A percentile compares a stretch with the other conserved stretches of the same genome.
Evolutionary conservation across 257 asterid genomes (phyloP).

Genomic region (Solanum tacnaense): DNA sequence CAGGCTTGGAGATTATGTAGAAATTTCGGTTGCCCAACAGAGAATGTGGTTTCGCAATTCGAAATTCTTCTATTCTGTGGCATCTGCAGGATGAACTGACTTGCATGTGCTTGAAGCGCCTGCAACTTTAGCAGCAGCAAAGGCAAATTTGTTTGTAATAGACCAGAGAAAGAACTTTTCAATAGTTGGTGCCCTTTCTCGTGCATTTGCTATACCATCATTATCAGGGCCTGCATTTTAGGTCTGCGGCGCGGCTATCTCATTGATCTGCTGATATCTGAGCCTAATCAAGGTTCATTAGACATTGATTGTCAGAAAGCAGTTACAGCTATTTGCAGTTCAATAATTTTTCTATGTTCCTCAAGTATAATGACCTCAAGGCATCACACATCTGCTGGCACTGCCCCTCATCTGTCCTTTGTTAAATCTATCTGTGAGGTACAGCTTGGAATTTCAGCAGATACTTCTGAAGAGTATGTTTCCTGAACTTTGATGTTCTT

Average conservation of each 20-base stretch:
- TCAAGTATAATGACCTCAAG: conserved; percentile 21
- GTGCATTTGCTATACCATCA: conserved; percentile 60
- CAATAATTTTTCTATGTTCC: conserved; percentile 21
- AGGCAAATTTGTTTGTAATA: conserved; percentile 44
- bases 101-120: conserved; percentile 39
- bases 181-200: conserved; percentile 57
- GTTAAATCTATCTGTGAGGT: conserved; percentile 39
- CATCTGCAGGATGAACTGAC: conserved; percentile 22
- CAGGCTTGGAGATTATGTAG: conserved; percentile 30
- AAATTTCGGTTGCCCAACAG: conserved; percentile 37
- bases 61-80: conserved; percentile 22
- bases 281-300: conserved; percentile 21
- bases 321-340: conserved; percentile 49
- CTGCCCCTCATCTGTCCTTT: conserved; percentile 50
- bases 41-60: conserved; percentile 19
- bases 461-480: conserved; percentile 53
- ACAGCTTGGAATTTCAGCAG: conserved; percentile 30
- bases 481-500: not conserved
- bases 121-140: conserved; percentile 58
- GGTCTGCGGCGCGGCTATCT: conserved; percentile 55
- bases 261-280: conserved; percentile 34
- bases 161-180: conserved; percentile 49
- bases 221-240: conserved; percentile 69
- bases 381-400: conserved; percentile 34
- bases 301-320: conserved; percentile 18